Evolutionary conservation across 1,284 basidiomycete species (phyloP), one percentile per base, ranked within the genome.

Genomic region (Thelephora terrestris): DNA sequence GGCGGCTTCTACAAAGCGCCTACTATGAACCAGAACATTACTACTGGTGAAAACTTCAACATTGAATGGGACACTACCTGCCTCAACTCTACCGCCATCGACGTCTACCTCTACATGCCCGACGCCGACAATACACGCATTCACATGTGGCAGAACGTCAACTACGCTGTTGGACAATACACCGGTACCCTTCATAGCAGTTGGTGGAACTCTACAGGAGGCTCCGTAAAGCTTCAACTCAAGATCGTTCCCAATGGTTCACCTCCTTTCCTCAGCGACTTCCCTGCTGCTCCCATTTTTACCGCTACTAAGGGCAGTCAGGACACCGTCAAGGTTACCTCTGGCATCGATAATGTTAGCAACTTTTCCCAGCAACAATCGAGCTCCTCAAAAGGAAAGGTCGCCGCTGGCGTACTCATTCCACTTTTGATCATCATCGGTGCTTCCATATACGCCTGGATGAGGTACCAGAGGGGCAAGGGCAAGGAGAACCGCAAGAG

Each of bases 361-460:
- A 69, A 65, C 51, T 63, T 69, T 5, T 54, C 58, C 0, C 38
- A 50, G 9, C 56, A 62, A 1, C 61, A 67, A 21, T 61, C 65
- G n/a, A 63, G 70, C 2, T 57, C 74, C 21, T 66, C 75, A 21
- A 76, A 71, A 53, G 91, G 88, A 21, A 79, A 76, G 48, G 75
- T 82, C 34, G 91, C 89, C 2, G 91, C 84, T 1, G 90, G 84
- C 9, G 74, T 90, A 49, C 65, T 92, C 47, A 61, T 91, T n/a
- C 82, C 87, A 1, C 68, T 89, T 5, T 57, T 91, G 40, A 64
- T 82, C 53, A 58, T 80, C 52, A 69, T 71, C 43, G 65, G 64
- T 36, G 53, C 82, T 25, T 68, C 68, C 45, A 59, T 71, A 20
- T 70, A 68, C 20, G 66, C 69, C 0, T 88, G 79, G 61, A 71